A percentile compares a stretch with the other conserved stretches of the same genome.
Evolutionary conservation across 2,329 filamentous ascomycete species (phyloP).

Genomic region (Trichoderma atrobrunneum): DNA sequence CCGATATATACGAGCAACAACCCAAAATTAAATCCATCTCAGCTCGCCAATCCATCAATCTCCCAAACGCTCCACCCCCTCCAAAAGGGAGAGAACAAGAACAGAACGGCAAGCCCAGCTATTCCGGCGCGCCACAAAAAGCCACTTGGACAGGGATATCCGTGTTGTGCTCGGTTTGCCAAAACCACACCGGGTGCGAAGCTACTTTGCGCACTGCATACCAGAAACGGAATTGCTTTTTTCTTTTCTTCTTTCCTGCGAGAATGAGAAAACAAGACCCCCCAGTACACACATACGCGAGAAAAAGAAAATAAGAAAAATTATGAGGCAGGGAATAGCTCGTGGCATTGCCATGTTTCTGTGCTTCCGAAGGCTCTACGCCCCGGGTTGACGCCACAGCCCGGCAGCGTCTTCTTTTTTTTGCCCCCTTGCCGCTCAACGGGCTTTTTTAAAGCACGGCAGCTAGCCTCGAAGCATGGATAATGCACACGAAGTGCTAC

Average conservation of each 20-base stretch:
- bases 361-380: not conserved
- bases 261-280: not conserved
- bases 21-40: not conserved
- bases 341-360: not conserved
- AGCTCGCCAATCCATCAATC: not conserved
- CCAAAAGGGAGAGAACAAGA: not conserved
- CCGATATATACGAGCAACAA: not conserved
- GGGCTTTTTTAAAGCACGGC: not conserved
- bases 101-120: not conserved
- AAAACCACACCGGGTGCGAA: not conserved
- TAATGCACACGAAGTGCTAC: not conserved
- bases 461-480: not conserved
- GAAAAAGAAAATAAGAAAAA: not conserved
- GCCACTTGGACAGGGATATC: slow-evolving; percentile 2
- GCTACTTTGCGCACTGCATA: slow-evolving; percentile 9
- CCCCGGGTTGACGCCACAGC: not conserved
- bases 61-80: not conserved
- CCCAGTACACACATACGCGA: not conserved
- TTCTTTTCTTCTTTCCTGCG: not conserved
- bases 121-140: not conserved
- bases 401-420: not conserved
- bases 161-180: not conserved
- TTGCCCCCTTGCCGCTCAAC: not conserved
- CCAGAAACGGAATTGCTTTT: slow-evolving; percentile 2
- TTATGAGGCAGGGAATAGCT: not conserved